phyloP scores from a whole-genome alignment of 257 asterid genomes.

The Solanum chiquidenum region DNA sequence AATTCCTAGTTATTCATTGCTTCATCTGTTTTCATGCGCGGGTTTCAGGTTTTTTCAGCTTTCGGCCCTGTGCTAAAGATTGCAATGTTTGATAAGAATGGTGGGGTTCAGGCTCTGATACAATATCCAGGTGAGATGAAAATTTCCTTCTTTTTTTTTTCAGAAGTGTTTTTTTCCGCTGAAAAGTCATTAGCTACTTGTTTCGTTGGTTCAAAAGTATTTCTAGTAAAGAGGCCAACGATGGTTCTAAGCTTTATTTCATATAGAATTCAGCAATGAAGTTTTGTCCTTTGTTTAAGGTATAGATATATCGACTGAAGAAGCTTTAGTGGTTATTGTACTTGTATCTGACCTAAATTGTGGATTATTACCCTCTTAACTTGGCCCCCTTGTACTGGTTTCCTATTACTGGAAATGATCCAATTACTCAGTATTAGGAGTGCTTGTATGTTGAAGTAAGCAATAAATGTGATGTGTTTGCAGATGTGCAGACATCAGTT shows the following conservation, averaged over 20 bases:
- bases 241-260: not conserved
- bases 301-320: not conserved
- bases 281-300: not conserved
- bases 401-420: not conserved
- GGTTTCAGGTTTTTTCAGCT: slow-evolving; percentile 58
- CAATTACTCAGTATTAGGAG: not conserved
- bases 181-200: not conserved
- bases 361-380: not conserved
- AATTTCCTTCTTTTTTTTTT: not conserved
- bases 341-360: not conserved
- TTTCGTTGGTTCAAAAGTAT: not conserved
- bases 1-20: not conserved
- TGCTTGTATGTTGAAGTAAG: not conserved
- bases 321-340: not conserved
- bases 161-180: not conserved
- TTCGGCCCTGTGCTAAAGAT: slow-evolving; percentile 80
- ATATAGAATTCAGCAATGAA: not conserved
- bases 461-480: slow-evolving; percentile 6
- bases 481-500: slow-evolving; percentile 95
- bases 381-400: not conserved
- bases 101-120: slow-evolving; percentile 81
- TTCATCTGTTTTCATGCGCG: not conserved
- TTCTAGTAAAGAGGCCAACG: not conserved
- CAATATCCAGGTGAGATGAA: slow-evolving; percentile 68
- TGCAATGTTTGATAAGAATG: slow-evolving; percentile 89